Conservation (phyloP, 768 basidiomycete species). For the Cytidiella melzeri region DNA sequence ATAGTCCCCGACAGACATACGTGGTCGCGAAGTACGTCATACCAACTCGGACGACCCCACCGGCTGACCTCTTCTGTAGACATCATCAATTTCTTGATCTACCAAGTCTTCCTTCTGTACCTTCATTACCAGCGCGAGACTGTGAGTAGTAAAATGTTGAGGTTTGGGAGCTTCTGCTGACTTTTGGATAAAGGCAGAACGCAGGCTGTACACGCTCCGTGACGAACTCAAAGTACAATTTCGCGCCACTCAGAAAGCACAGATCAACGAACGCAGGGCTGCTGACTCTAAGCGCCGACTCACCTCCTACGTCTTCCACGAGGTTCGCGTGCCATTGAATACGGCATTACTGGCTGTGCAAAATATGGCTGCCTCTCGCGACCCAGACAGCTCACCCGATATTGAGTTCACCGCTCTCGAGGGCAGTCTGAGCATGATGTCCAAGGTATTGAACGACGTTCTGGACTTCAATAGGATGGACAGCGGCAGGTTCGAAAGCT, state of each 20-base stretch:
- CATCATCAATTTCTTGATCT: constrained; percentile 69
- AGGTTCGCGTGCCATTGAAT: constrained; percentile 78
- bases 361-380: constrained; percentile 79
- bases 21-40: constrained; percentile 6
- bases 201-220: constrained; percentile 42
- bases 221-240: constrained; percentile 50
- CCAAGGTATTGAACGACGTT: constrained; percentile 65
- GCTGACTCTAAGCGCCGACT: constrained; percentile 79
- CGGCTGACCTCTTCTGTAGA: constrained; percentile 27
- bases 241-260: constrained; percentile 54
- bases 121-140: constrained; percentile 44
- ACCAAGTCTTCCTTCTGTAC: constrained; percentile 76
- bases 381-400: constrained; percentile 66
- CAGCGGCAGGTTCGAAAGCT: constrained; percentile 75
- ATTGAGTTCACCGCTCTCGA: constrained; percentile 85
- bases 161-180: too few species aligned
- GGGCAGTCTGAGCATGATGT: constrained; percentile 84
- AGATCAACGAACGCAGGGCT: constrained; percentile 55
- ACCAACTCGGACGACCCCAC: neutral
- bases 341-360: constrained; percentile 85
- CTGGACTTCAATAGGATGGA: constrained; percentile 87
- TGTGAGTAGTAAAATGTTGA: constrained; percentile 22
- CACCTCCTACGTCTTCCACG: constrained; percentile 58
- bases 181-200: constrained; percentile 29
- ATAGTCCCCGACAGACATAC: constrained; percentile 2